Evolutionary conservation across 441 rosid genomes (phyloP), one percentile per base, ranked within the genome.

Genomic region (Adansonia gregorii): DNA sequence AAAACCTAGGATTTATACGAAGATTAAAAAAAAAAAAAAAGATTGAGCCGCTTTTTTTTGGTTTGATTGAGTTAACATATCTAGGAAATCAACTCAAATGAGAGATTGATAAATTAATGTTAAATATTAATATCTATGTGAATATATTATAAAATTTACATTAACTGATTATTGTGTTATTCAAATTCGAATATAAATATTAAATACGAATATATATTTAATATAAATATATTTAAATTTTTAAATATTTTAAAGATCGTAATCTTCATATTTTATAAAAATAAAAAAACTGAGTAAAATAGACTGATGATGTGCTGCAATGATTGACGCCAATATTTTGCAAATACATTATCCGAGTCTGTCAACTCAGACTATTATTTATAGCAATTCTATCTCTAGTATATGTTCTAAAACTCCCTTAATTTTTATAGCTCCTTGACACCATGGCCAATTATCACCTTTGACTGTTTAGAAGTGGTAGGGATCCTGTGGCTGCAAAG

Each of bases 381-480:
- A 20, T 76, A 10, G 48, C 31, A 35, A 64, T 72, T 54, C 17
- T 72, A 35, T 39, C 60, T 39, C 9, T n/a, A 54, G 15, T n/a
- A 71, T 52, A 61, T 52, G 59, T 19, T 17, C 63, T 72, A 24
- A 1, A 24, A 24, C 27, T 24, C 27, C 27, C 27, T 24, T 0
- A 24, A 24, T 24, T 24, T 24, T 24, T 24, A 24, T 24, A 24
- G 27, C 1, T 24, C 27, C 27, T 24, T 24, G 27, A 24, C 27
- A 24, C 27, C 27, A 1, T 24, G 27, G 27, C 27, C 27, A 24
- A 24, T 24, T 24, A 24, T 24, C 27, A 24, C 75, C 88, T 85
- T 81, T 80, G 84, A 12, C 88, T 86, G 43, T 77, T 80, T 67
- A 92, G 78, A 43, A 94, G 91, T 55, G 97, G 98, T 73, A 81